Evolutionary conservation across 352 stramenopile genomes (phyloP).

Genomic region (Phytophthora melonis): DNA sequence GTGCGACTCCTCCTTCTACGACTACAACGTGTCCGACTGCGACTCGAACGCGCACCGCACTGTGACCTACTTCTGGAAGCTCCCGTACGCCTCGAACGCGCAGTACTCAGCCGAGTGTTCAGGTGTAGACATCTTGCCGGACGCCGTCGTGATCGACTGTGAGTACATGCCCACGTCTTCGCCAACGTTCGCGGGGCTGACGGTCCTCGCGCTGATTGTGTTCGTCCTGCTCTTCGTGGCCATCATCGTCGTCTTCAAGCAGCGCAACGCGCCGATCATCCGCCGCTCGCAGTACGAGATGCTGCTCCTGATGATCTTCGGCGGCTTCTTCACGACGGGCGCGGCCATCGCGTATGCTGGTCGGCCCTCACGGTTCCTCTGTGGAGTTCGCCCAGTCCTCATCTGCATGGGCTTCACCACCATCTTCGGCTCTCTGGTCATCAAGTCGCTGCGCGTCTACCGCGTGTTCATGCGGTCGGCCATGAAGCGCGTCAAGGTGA

Average conservation of each 20-base stretch:
- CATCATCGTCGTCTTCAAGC: constrained; percentile 36
- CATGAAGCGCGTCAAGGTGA: constrained; percentile 57
- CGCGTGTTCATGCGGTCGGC: constrained; percentile 56
- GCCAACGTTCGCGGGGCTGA: constrained; percentile 22
- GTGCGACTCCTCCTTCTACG: constrained; percentile 58
- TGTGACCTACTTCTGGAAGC: constrained; percentile 50
- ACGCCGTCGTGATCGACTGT: constrained; percentile 42
- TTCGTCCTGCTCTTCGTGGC: constrained; percentile 13
- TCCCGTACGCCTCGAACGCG: constrained; percentile 28
- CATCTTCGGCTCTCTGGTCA: constrained; percentile 51
- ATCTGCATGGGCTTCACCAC: constrained; percentile 54
- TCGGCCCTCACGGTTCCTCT: constrained; percentile 33
- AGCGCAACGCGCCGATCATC: constrained; percentile 52
- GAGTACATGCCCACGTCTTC: constrained; percentile 48
- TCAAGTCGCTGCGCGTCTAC: constrained; percentile 69
- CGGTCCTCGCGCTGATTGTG: constrained; percentile 29
- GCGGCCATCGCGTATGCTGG: constrained; percentile 47
- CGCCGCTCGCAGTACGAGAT: constrained; percentile 60
- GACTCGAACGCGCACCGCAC: constrained; percentile 32
- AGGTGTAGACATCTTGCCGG: constrained; percentile 27
- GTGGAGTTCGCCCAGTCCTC: constrained; percentile 43
- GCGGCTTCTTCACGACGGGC: constrained; percentile 46
- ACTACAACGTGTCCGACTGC: constrained; percentile 49
- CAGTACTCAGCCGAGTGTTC: constrained; percentile 42
- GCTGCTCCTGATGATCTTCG: constrained; percentile 50